Conservation (phyloP, 176 grass and related monocot genomes). For the Oryza australiensis region DNA sequence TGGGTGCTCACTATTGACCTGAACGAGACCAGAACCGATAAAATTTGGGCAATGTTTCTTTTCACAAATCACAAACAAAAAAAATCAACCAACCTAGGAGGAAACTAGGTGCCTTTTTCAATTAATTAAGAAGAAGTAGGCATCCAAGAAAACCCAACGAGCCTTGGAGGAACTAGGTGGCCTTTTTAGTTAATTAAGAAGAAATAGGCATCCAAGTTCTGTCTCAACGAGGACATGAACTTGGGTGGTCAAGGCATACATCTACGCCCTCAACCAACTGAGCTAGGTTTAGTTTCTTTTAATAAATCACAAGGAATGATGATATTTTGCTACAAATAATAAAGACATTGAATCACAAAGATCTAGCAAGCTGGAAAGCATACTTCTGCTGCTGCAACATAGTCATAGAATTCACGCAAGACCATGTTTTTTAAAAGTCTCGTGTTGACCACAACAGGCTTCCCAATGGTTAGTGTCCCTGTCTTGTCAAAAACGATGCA, state of each 20-base stretch:
- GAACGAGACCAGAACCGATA: conserved; percentile 10
- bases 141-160: too few species aligned
- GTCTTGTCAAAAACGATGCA: conserved; percentile 96
- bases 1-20: conserved; percentile 97
- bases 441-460: conserved; percentile 75
- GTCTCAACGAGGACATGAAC: too few species aligned
- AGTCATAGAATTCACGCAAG: conserved; percentile 78
- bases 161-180: too few species aligned
- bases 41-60: not conserved
- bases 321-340: not conserved
- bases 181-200: too few species aligned
- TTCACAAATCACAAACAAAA: not conserved
- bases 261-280: too few species aligned
- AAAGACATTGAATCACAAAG: not conserved
- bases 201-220: too few species aligned
- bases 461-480: conserved; percentile 87
- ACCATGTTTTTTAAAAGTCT: conserved; percentile 81
- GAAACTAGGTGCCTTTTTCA: too few species aligned
- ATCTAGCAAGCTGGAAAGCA: not conserved
- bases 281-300: not conserved
- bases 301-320: not conserved
- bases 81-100: too few species aligned
- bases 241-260: too few species aligned
- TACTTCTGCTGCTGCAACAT: conserved; percentile 76
- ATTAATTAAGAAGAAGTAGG: too few species aligned